Base-by-base conservation (phyloP, 345 rosid species). In the Salix arbutifolia region DNA sequence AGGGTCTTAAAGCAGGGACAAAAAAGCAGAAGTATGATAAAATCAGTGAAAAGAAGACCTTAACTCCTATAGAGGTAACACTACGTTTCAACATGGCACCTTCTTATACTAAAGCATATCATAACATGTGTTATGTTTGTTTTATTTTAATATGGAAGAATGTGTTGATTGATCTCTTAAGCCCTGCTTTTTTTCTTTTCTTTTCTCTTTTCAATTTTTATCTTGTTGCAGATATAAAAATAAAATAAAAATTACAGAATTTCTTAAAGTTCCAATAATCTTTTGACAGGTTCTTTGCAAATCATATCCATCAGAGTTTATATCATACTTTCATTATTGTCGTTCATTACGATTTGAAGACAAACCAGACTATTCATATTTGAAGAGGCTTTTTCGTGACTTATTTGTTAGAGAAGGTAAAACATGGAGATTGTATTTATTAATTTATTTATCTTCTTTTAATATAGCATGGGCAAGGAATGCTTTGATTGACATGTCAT, bases 381-480 rank as follows among this genome's bases (percentile, higher is more conserved):
- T 80, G 79, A 80, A 80, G 70, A 80, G 79, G 35, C 79, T 80
- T 56, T 80, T 75, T 52, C 79, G 83, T 13, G 83, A 80, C n/a
- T 67, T 75, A 53, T 80, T 80, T 70, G 73, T 80, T 28, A 48
- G 79, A 67, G 83, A 80, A 80, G 83, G 79, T 80, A 72, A 65
- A 61, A 58, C 4, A 3, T 6, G 62, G 23, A 46, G 23, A 58
- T 62, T 9, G 9, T 61, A 1, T 26, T 19, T 78, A 9, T n/a
- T 38, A 69, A 11, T 26, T 23, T 70, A 44, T 21, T 6, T 50
- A 19, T 64, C 30, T 48, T 30, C 8, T 60, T 11, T 50, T 10
- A 44, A 18, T 28, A 8, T 64, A 21, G 25, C 8, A 10, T 56
- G 44, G 16, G 58, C 40, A 42, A 64, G 28, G 53, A 18, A 74